A percentile compares a stretch with the other conserved stretches of the same genome.
phyloP scores from a whole-genome alignment of 257 asterid species.

The Lycium ferocissimum region DNA sequence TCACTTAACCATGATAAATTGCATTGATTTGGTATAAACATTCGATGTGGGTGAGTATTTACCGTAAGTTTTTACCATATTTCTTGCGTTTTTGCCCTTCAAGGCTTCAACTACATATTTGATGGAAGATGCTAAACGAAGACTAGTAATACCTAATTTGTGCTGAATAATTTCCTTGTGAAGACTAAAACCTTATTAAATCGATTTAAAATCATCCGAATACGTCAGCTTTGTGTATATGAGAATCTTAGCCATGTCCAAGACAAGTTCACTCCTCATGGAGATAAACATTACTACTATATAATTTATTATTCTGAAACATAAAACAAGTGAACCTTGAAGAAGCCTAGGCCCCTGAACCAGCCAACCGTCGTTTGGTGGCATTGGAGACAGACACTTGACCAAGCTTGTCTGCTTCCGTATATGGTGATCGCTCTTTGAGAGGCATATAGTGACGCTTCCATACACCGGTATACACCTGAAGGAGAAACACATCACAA shows the following conservation, averaged over 20 bases:
- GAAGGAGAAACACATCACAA: slow-evolving; percentile 25
- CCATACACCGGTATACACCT: slow-evolving; percentile 98
- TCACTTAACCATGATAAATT: no score
- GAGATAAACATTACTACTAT: not conserved
- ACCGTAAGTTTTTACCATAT: no score
- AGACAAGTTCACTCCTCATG: not conserved
- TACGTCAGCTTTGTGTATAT: not conserved
- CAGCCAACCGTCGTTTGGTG: slow-evolving; percentile 88
- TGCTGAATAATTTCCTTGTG: not conserved
- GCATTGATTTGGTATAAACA: no score
- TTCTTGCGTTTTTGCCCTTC: not conserved
- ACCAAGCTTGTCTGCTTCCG: slow-evolving; percentile 72
- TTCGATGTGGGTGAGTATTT: no score
- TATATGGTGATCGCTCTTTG: slow-evolving; percentile 58
- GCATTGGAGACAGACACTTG: slow-evolving; percentile 90
- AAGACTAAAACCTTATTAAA: not conserved
- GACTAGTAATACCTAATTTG: not conserved
- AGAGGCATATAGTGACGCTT: slow-evolving; percentile 75
- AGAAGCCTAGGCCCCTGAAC: slow-evolving; percentile 65
- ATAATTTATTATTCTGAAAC: not conserved
- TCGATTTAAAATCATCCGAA: not conserved
- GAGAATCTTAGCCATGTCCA: not conserved
- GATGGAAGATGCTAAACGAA: not conserved
- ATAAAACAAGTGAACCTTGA: not conserved
- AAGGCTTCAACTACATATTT: not conserved